These are phyloP conservation scores for Phyllosticta citrichinensis DNA, from an alignment of 2,329 filamentous ascomycete species.

Conservation along the genomic window DNA sequence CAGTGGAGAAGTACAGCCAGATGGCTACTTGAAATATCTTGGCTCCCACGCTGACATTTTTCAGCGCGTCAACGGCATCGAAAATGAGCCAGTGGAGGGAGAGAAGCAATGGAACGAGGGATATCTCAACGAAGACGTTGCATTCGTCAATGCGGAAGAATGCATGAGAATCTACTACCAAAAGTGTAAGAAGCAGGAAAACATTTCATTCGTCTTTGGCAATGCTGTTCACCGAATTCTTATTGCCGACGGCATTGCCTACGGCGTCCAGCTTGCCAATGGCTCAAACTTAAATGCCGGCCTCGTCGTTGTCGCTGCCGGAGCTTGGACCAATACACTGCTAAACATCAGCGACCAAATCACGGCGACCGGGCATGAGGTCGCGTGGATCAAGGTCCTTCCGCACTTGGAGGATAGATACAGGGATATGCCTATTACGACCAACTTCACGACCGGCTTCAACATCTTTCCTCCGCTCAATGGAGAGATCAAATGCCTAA, in stretches of 20 bases:
- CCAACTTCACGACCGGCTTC: constrained; percentile 9
- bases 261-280: constrained; percentile 47
- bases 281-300: constrained; percentile 50
- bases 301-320: constrained; percentile 69
- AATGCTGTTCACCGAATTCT: background rate
- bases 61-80: constrained; percentile 5
- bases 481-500: constrained; percentile 8
- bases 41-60: background rate
- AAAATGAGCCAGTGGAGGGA: background rate
- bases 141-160: constrained; percentile 7
- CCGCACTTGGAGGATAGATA: constrained; percentile 3
- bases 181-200: background rate
- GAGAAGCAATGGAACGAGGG: constrained; percentile 8
- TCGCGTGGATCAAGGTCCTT: constrained; percentile 7
- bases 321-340: constrained; percentile 74
- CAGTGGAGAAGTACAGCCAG: background rate
- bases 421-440: constrained; percentile 9
- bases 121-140: constrained; percentile 10
- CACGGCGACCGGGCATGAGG: constrained; percentile 3
- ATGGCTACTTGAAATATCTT: constrained; percentile 5
- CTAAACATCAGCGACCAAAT: constrained; percentile 50
- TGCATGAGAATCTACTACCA: constrained; percentile 6
- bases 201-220: constrained; percentile 1
- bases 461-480: constrained; percentile 10
- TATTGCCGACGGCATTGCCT: background rate